Base-by-base conservation (phyloP, 805 yeast genomes). In the Babjeviella inositovora region DNA sequence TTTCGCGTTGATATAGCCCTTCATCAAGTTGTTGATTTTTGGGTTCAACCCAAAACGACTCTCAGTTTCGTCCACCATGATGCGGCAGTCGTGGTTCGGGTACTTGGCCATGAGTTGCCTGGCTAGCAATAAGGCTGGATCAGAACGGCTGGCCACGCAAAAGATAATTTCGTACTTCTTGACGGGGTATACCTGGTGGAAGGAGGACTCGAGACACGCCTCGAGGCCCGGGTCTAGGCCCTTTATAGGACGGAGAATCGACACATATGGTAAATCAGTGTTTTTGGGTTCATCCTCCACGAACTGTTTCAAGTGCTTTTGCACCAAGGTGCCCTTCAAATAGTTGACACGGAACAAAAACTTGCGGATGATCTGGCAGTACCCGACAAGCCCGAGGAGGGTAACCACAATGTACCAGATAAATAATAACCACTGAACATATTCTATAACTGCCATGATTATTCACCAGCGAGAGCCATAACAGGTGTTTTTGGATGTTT, bases 1-100 rank as follows among this genome's bases (percentile, higher is more conserved):
- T 33, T 65, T 62, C 6, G 93, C 87, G 3, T 45, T 45, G 18
- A 51, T 43, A 38, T 73, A 80, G 5, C 93, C 94, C 42, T 77
- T 77, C n/a, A 82, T 70, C 21, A 82, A 50, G 45, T 82, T 82
- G 46, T 81, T 80, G 26, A 82, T 79, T 45, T 82, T 82, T 5
- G 95, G 95, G 37, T 82, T 82, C 5, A 92, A 90, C 2, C 93
- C 93, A 36, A 53, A 74, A 32, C 60, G 60, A 25, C 53, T 62
- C 17, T 45, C 47, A 6, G 31, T 28, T 4, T 35, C 47, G 21
- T 69, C 75, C 2, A 74, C 43, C 29, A 80, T 38, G 5, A 82
- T 48, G 30, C 56, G 55, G 11, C 81, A 62, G 35, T 75, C 69
- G 5, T 70, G 51, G 3, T 56, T 39, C 0, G 79, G 71, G 40